These are phyloP conservation scores for Wakefieldia striispora DNA, from an alignment of 768 basidiomycete species.

Conservation along the genomic window DNA sequence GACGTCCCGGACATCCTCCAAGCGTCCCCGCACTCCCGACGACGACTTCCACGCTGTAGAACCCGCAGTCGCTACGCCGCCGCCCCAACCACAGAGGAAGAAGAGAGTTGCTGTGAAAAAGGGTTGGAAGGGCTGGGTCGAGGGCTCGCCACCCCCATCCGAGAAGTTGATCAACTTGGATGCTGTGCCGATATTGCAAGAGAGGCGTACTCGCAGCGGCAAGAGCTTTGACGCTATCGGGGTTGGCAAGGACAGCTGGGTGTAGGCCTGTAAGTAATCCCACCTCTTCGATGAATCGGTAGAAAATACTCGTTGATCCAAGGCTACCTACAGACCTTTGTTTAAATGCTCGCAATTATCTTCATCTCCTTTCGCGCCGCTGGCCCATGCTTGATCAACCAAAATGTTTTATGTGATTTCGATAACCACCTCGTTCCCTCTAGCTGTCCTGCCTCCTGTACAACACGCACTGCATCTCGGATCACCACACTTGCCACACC, in stretches of 20 bases:
- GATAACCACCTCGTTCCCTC: constrained; percentile 11
- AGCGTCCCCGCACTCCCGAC: constrained; percentile 72
- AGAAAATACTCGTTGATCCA: constrained; percentile 40
- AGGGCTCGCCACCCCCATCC: constrained; percentile 78
- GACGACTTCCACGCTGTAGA: constrained; percentile 48
- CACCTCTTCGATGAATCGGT: constrained; percentile 43
- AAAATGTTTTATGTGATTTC: constrained; percentile 9
- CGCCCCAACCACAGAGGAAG: constrained; percentile 47
- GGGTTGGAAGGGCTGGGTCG: constrained; percentile 91
- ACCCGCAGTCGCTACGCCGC: constrained; percentile 17
- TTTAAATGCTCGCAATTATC: constrained; percentile 1
- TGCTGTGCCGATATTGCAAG: constrained; percentile 63
- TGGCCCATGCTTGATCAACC: constrained; percentile 9
- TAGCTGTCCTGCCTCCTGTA: constrained; percentile 23
- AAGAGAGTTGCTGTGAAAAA: constrained; percentile 66
- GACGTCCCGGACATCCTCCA: constrained; percentile 76
- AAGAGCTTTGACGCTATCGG: constrained; percentile 83
- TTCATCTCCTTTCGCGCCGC: not conserved
- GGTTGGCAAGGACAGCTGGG: constrained; percentile 76
- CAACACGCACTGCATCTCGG: constrained; percentile 21
- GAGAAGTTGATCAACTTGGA: constrained; percentile 82
- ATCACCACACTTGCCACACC: constrained; percentile 15
- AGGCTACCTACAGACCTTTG: constrained; percentile 1
- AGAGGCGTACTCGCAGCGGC: constrained; percentile 78
- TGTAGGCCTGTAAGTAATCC: constrained; percentile 49